phyloP scores from a whole-genome alignment of 2,329 filamentous ascomycete genomes.

The Amauroascus niger region DNA sequence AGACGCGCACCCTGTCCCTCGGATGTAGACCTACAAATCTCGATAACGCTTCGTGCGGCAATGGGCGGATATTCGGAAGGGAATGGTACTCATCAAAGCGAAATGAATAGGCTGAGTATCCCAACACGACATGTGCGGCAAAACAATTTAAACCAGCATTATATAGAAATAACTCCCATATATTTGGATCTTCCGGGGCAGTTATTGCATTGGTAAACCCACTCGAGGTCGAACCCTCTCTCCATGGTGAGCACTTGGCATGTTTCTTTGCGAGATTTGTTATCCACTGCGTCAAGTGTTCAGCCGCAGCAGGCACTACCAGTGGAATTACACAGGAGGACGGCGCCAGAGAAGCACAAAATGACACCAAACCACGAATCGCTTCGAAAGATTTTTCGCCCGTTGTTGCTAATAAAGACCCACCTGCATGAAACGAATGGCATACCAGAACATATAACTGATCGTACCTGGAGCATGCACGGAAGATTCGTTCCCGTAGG shows the following conservation, averaged over 20 bases:
- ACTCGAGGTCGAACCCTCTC: not conserved
- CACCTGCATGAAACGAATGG: constrained; percentile 10
- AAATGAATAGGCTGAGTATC: not conserved
- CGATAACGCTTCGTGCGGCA: constrained; percentile 38
- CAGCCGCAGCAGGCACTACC: constrained; percentile 19
- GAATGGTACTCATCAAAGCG: not conserved
- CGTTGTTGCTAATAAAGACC: constrained; percentile 18
- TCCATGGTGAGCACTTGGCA: constrained; percentile 16
- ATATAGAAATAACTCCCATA: constrained; percentile 59
- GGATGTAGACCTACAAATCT: constrained; percentile 49
- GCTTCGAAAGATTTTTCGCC: constrained; percentile 17
- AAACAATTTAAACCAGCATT: constrained; percentile 59
- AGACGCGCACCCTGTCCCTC: constrained; percentile 42
- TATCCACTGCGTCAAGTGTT: constrained; percentile 48
- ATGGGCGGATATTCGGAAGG: constrained; percentile 14
- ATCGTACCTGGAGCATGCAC: constrained; percentile 53
- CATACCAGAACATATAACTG: constrained; percentile 58
- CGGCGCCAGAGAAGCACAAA: constrained; percentile 20
- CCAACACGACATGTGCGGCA: constrained; percentile 57
- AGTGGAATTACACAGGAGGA: constrained; percentile 6
- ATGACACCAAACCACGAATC: constrained; percentile 20
- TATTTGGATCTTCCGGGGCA: constrained; percentile 30
- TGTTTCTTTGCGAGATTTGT: constrained; percentile 44
- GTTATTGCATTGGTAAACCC: constrained; percentile 12
- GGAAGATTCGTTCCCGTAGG: constrained; percentile 48